Base-by-base conservation (phyloP, 78 protist genomes). In the Monocercomonoides exilis region DNA sequence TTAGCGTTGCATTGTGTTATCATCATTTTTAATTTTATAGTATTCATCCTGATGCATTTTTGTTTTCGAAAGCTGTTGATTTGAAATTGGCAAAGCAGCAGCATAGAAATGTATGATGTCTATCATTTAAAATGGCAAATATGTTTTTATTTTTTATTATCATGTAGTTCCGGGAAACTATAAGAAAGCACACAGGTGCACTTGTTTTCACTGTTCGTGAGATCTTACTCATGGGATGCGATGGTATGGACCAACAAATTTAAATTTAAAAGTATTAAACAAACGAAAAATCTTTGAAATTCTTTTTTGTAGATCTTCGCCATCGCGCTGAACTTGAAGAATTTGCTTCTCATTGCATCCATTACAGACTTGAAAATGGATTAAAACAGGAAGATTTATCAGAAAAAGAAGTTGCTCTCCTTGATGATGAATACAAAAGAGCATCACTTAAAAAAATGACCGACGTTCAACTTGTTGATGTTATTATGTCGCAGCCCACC, bases 11-110 rank as follows among this genome's bases (percentile, higher is more conserved):
- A 29, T 54, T 54, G 11, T 21, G 38, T 54, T 21, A 11, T 54
- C 70, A 29, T 54, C 70, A 11, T 11, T 54, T 21, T 54, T 54
- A 29, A 21, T 54, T 11, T 29, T 21, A 11, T 36, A 36, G 77
- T 45, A 45, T 87, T 5, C 91, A 89, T 44, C 91, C 91, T 42
- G 34, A 36, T 5, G 91, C 81, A 2, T 3, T 36, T 1, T 41
- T 89, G 34, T 89, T 45, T 81, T 84, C 80, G 42, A 85, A 3
- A 3, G 43, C 88, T 33, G 80, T 85, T 45, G 45, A 89, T 89
- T n/a, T n/a, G 2, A 32, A 64, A 70, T 32, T 45, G 3, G 34
- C 91, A 35, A 2, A 5, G 45, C 1, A 34, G 33, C 85, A 46
- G 33, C 91, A 89, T 38, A 2, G 38, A 2, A 6, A 1, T 29